Evolutionary conservation across 2,329 filamentous ascomycete genomes (phyloP).

Genomic region (Botryotinia globosa): DNA sequence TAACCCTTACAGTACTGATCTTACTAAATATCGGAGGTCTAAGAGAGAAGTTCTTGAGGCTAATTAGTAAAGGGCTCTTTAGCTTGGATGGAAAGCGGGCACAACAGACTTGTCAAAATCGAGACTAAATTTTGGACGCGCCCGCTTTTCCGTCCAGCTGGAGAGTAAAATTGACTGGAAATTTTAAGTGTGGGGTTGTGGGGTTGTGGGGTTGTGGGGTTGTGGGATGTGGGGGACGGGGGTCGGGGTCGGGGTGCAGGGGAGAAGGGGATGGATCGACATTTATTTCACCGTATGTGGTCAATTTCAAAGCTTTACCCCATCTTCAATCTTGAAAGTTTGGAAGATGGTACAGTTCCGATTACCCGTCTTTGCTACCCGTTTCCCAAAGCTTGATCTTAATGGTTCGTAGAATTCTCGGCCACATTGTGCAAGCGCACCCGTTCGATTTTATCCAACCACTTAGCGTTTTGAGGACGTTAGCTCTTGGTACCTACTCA

Average conservation of each 20-base stretch:
- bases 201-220: conserved; percentile 3
- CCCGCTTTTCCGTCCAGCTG: not conserved
- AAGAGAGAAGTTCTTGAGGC: not conserved
- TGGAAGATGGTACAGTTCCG: not conserved
- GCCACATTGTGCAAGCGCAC: not conserved
- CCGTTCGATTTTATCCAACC: not conserved
- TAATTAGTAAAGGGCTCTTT: not conserved
- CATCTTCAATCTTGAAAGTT: not conserved
- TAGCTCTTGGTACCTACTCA: not conserved
- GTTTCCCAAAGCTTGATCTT: not conserved
- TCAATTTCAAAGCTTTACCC: not conserved
- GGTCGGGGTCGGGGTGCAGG: not conserved
- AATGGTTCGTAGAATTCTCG: not conserved
- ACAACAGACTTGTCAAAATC: not conserved
- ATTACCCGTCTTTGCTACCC: not conserved
- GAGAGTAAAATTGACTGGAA: not conserved
- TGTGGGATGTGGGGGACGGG: not conserved
- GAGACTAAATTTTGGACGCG: not conserved
- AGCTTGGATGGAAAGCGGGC: not conserved
- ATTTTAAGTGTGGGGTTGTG: not conserved
- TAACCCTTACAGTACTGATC: not conserved
- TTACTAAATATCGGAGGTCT: not conserved
- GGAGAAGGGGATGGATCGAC: not conserved
- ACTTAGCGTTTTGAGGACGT: not conserved
- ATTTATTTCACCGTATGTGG: not conserved